These are phyloP conservation scores for Botrytis deweyae DNA, from an alignment of 2,329 filamentous ascomycete genomes.

Conservation along the genomic window DNA sequence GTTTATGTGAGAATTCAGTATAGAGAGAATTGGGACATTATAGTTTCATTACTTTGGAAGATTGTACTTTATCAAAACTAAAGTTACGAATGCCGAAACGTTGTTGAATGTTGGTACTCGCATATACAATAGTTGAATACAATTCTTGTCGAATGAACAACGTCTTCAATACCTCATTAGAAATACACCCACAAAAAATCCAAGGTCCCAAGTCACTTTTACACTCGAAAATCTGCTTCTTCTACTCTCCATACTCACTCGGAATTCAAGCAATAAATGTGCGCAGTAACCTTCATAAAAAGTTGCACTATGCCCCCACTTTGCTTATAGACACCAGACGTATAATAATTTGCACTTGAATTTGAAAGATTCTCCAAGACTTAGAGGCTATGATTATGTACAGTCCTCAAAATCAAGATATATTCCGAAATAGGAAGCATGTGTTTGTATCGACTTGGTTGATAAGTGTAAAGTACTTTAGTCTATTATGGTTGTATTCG, in stretches of 20 bases:
- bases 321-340: not conserved
- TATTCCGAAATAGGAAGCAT: slow-evolving; percentile 40
- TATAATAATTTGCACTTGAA: not conserved
- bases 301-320: not conserved
- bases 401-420: slow-evolving; percentile 35
- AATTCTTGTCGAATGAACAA: not conserved
- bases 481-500: no score
- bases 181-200: not conserved
- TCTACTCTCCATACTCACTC: not conserved
- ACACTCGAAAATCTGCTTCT: not conserved
- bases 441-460: no score
- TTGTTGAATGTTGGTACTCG: not conserved
- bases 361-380: not conserved
- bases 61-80: not conserved
- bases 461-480: no score
- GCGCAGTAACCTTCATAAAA: slow-evolving; percentile 33
- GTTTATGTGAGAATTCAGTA: no score
- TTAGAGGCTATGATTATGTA: slow-evolving; percentile 24
- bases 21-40: not conserved
- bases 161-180: not conserved
- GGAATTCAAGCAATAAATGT: not conserved
- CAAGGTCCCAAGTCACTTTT: not conserved
- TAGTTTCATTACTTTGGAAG: not conserved
- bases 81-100: not conserved
- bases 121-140: not conserved